Evolutionary conservation across 192 early-diverging fungal genomes (phyloP).

Genomic region (Backusella circina): DNA sequence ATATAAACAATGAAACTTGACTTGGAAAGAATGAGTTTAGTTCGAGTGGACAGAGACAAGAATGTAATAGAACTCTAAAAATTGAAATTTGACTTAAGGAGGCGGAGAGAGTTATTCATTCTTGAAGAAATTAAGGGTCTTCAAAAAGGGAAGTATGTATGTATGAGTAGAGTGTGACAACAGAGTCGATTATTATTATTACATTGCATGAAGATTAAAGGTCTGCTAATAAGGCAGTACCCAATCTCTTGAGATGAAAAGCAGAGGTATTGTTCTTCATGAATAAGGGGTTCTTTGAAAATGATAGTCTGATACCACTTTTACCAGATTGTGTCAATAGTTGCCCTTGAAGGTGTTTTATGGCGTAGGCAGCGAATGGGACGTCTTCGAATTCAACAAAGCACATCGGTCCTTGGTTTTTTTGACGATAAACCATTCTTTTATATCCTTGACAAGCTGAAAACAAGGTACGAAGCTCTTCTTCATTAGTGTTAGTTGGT

Average conservation of each 20-base stretch:
- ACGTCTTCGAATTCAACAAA: constrained; percentile 99
- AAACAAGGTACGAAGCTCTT: constrained; percentile 86
- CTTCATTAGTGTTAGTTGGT: constrained; percentile 82
- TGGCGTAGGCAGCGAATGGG: constrained; percentile 82
- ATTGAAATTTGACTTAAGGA: neutral
- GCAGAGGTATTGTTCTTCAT: constrained; percentile 16
- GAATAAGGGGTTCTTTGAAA: constrained; percentile 91
- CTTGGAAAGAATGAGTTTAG: neutral
- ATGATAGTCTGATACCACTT: constrained; percentile 93
- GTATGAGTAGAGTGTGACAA: neutral
- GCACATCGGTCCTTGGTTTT: constrained; percentile 96
- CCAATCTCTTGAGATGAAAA: constrained; percentile 3
- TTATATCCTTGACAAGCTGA: constrained; percentile 81
- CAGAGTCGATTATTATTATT: neutral
- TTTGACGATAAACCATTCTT: constrained; percentile 82
- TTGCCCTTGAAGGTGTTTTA: constrained; percentile 84
- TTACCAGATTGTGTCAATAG: constrained; percentile 81
- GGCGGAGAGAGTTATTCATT: neutral
- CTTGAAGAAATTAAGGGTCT: neutral
- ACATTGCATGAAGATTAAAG: neutral
- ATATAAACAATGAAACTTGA: neutral
- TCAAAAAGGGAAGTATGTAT: neutral
- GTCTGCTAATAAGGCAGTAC: constrained; percentile 8
- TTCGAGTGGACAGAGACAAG: neutral
- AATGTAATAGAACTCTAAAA: neutral